phyloP scores from a whole-genome alignment of 441 rosid genomes.

The Euphorbia schlechtendalii region DNA sequence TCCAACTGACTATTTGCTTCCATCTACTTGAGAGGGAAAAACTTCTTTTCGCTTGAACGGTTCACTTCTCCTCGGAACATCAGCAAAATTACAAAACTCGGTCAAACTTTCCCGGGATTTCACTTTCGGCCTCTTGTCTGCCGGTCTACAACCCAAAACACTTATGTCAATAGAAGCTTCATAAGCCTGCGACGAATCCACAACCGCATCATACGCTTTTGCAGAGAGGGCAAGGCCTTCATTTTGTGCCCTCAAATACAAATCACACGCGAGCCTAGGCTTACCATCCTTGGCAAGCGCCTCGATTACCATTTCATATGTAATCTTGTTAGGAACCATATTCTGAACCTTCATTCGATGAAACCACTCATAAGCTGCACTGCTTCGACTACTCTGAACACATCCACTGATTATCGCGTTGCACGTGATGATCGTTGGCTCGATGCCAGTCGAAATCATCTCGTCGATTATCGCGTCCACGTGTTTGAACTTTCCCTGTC shows the following conservation, averaged over 20 bases:
- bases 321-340: conserved; percentile 59
- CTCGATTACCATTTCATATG: conserved; percentile 67
- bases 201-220: conserved; percentile 63
- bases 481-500: conserved; percentile 48
- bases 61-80: conserved; percentile 32
- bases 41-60: conserved; percentile 35
- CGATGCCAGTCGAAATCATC: conserved; percentile 53
- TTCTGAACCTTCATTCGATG: conserved; percentile 60
- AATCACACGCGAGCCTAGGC: conserved; percentile 68
- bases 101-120: conserved; percentile 25
- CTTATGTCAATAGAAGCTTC: conserved; percentile 55
- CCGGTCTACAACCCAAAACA: conserved; percentile 61
- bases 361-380: conserved; percentile 86
- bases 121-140: conserved; percentile 33
- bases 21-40: conserved; percentile 21
- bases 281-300: conserved; percentile 67
- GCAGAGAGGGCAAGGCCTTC: conserved; percentile 52
- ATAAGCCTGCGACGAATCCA: conserved; percentile 38
- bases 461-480: conserved; percentile 57
- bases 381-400: conserved; percentile 43
- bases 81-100: conserved; percentile 32
- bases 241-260: conserved; percentile 52
- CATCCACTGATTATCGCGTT: conserved; percentile 79
- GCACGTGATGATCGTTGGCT: conserved; percentile 78
- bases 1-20: conserved; percentile 10